These are phyloP conservation scores for Calophaca sinica DNA, from an alignment of 306 rosid genomes.

Conservation along the genomic window DNA sequence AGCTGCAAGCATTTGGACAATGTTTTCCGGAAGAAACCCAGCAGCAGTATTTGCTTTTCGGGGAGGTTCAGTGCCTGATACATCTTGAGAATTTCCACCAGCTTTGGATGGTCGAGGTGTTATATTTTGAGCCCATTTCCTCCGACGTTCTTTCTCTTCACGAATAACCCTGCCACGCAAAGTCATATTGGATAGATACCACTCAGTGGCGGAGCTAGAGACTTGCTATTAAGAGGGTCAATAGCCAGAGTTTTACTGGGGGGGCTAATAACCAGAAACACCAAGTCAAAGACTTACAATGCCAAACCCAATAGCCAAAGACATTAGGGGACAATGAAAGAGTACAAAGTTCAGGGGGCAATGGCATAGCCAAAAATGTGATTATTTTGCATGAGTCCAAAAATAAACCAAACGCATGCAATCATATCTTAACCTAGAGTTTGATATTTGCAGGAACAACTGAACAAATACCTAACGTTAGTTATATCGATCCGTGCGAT, in stretches of 20 bases:
- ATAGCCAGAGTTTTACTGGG: too few species aligned
- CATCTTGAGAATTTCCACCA: constrained; percentile 48
- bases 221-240: too few species aligned
- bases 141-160: constrained; percentile 78
- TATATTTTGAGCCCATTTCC: constrained; percentile 71
- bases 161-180: constrained; percentile 63
- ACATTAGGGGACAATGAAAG: too few species aligned
- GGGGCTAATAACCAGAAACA: too few species aligned
- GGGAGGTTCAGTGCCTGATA: constrained; percentile 46
- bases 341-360: too few species aligned
- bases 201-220: too few species aligned
- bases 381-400: constrained; percentile 10
- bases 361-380: background rate
- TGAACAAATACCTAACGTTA: background rate
- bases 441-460: constrained; percentile 2
- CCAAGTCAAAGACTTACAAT: too few species aligned
- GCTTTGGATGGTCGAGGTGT: constrained; percentile 65
- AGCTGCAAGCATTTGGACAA: constrained; percentile 79
- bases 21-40: constrained; percentile 79
- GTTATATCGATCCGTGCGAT: background rate
- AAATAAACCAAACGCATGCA: constrained; percentile 11
- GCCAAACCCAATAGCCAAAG: too few species aligned
- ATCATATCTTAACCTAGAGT: constrained; percentile 7
- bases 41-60: constrained; percentile 44
- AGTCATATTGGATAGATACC: too few species aligned